Evolutionary conservation across 805 yeast genomes (phyloP).

Genomic region (Debaryomyces hansenii): DNA sequence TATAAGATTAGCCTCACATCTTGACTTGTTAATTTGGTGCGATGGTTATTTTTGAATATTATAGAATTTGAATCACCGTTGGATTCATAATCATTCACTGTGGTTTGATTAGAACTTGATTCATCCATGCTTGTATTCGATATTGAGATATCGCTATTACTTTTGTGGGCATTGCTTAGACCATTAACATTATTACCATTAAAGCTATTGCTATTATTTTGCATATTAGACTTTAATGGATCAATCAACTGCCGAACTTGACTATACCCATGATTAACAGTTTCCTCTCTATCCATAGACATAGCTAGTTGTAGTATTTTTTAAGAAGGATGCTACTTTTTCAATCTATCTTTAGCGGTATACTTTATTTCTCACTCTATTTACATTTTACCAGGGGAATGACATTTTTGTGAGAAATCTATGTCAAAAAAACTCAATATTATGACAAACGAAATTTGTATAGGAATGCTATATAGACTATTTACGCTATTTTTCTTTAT

Average conservation of each 20-base stretch:
- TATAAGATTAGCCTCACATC: constrained; percentile 32
- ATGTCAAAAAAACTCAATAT: background rate
- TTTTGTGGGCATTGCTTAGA: background rate
- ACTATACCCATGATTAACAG: background rate
- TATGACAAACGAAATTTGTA: no score
- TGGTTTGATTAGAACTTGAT: background rate
- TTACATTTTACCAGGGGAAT: background rate
- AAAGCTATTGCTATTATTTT: background rate
- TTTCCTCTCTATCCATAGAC: background rate
- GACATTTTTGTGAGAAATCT: background rate
- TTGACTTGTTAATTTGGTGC: constrained; percentile 25
- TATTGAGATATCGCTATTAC: constrained; percentile 1
- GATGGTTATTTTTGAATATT: constrained; percentile 6
- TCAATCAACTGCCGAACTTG: background rate
- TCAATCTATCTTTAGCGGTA: background rate
- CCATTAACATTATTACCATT: background rate
- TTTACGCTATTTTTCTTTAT: constrained; percentile 2
- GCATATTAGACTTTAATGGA: background rate
- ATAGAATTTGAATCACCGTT: background rate
- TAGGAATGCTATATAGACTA: background rate
- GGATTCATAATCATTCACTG: constrained; percentile 1
- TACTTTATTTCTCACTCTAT: background rate
- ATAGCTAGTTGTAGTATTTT: background rate
- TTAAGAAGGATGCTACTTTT: background rate
- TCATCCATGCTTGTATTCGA: constrained; percentile 2